phyloP scores from a whole-genome alignment of 2,329 filamentous ascomycete species.

The Alternaria conjuncta region DNA sequence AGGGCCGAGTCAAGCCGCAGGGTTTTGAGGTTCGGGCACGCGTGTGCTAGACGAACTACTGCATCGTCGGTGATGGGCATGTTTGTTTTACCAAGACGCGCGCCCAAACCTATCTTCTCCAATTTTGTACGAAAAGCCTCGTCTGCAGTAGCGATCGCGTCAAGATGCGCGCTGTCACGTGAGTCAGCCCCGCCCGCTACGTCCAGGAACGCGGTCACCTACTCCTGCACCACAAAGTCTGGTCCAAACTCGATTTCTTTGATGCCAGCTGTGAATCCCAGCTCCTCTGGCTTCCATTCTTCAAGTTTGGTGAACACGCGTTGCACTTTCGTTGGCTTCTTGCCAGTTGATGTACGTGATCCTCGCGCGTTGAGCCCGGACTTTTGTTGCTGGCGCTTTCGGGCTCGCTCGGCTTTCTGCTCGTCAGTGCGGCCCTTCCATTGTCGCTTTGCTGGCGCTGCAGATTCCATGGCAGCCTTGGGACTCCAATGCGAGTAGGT shows the following conservation, averaged over 20 bases:
- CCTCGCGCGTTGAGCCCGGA: not conserved
- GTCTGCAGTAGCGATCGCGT: not conserved
- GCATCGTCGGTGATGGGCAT: not conserved
- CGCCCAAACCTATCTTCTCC: not conserved
- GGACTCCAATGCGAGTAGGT: too few species aligned
- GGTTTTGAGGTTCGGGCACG: not conserved
- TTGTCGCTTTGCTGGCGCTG: not conserved
- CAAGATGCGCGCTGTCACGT: not conserved
- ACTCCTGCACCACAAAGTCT: not conserved
- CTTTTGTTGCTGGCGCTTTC: not conserved
- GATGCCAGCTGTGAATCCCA: not conserved
- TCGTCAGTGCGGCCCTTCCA: not conserved
- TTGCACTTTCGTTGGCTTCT: not conserved
- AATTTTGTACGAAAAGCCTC: not conserved
- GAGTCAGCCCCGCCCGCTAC: not conserved
- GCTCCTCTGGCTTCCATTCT: not conserved
- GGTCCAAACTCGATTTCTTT: not conserved
- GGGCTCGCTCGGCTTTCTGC: not conserved
- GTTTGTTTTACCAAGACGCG: not conserved
- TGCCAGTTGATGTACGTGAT: not conserved
- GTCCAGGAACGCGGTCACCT: not conserved
- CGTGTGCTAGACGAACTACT: not conserved
- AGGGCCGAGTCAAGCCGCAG: not conserved
- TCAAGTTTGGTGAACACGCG: not conserved
- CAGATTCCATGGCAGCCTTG: not conserved